phyloP scores from a whole-genome alignment of 306 rosid species.

The Vicia villosa region DNA sequence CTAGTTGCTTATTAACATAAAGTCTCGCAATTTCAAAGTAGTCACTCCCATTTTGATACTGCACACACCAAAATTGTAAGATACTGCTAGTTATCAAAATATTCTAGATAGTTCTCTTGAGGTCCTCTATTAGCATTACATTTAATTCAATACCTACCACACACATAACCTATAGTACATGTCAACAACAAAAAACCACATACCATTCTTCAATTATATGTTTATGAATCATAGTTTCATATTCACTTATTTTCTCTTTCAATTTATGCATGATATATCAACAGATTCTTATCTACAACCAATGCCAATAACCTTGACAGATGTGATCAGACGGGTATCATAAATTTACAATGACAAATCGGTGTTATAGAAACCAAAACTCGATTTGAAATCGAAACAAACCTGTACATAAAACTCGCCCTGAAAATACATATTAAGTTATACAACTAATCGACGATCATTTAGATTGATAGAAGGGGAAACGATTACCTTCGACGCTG shows the following conservation, averaged over 20 bases:
- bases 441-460: too few species aligned
- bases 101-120: conserved; percentile 15
- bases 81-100: not conserved
- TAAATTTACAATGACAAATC: too few species aligned
- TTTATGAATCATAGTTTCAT: not conserved
- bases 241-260: conserved; percentile 8
- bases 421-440: too few species aligned
- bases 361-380: too few species aligned
- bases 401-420: too few species aligned
- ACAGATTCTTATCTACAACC: conserved; percentile 7
- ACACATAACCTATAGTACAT: not conserved
- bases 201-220: conserved; percentile 6
- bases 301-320: conserved; percentile 2
- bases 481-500: too few species aligned
- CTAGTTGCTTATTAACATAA: too few species aligned
- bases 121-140: conserved; percentile 16
- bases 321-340: too few species aligned
- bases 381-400: too few species aligned
- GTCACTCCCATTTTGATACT: conserved; percentile 6
- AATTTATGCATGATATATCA: not conserved
- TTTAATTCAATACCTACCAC: conserved; percentile 4
- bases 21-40: conserved; percentile 14
- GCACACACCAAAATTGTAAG: not conserved
- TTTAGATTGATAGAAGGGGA: too few species aligned
- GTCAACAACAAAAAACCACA: not conserved